These are phyloP conservation scores for Thelephora aurantiotincta DNA, from an alignment of 768 basidiomycete genomes.

Conservation along the genomic window DNA sequence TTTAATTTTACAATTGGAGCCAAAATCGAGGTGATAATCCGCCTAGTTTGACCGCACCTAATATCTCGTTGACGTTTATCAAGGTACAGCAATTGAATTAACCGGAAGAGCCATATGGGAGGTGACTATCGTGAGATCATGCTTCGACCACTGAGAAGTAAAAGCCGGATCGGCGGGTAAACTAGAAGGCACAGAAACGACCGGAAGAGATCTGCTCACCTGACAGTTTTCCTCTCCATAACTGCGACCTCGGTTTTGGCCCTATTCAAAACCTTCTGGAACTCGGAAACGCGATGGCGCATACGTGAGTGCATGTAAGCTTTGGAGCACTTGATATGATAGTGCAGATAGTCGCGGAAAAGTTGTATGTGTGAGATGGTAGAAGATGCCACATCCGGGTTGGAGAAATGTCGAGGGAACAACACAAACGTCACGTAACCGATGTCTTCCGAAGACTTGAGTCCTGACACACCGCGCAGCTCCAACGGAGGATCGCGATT, in stretches of 20 bases:
- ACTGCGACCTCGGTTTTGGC: conserved; percentile 86
- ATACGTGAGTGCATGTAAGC: conserved; percentile 99
- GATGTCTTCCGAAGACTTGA: conserved; percentile 74
- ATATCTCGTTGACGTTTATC: no score
- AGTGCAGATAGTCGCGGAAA: conserved; percentile 98
- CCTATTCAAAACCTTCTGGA: conserved; percentile 90
- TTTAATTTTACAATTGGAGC: no score
- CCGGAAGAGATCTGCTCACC: conserved; percentile 28
- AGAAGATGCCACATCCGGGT: conserved; percentile 44
- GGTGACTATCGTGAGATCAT: neutral
- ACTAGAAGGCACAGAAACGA: neutral
- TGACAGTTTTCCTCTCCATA: conserved; percentile 83
- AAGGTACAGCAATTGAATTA: no score
- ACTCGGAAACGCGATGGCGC: conserved; percentile 86
- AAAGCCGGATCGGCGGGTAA: neutral
- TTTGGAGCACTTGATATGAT: conserved; percentile 97
- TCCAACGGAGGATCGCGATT: conserved; percentile 95
- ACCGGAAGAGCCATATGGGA: no score
- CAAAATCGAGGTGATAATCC: no score
- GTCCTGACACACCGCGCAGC: conserved; percentile 73
- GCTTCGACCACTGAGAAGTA: neutral
- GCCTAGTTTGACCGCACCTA: no score
- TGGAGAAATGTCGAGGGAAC: conserved; percentile 90
- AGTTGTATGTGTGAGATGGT: conserved; percentile 93
- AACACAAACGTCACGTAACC: conserved; percentile 98